Evolutionary conservation across 176 grass and related monocot species (phyloP).

Genomic region (Carex littledalei): DNA sequence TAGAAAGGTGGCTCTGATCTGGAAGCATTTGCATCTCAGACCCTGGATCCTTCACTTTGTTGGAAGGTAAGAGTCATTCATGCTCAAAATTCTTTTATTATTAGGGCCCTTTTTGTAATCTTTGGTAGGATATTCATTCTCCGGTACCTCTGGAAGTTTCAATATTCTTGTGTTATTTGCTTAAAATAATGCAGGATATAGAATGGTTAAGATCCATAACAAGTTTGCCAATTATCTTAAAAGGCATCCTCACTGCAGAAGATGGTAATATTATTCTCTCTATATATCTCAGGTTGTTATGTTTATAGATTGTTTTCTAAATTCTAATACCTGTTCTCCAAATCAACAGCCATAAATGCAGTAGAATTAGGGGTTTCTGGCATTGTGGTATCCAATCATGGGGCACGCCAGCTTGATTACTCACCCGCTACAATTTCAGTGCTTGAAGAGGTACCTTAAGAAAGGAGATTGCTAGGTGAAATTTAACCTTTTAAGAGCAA

Average conservation of each 20-base stretch:
- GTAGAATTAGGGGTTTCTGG: conserved; percentile 54
- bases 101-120: neutral
- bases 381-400: conserved; percentile 86
- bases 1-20: conserved; percentile 62
- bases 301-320: conserved; percentile 3
- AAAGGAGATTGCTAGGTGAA: neutral
- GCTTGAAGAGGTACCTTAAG: conserved; percentile 58
- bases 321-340: neutral
- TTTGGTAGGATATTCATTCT: neutral
- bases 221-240: conserved; percentile 63
- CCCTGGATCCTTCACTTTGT: conserved; percentile 66
- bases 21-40: conserved; percentile 32
- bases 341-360: conserved; percentile 52
- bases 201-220: conserved; percentile 54
- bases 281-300: neutral
- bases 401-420: conserved; percentile 71
- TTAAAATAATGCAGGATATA: conserved; percentile 20
- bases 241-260: conserved; percentile 76
- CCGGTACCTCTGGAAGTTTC: neutral
- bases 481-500: neutral
- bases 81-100: neutral
- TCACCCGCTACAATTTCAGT: conserved; percentile 62
- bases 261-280: conserved; percentile 39
- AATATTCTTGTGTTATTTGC: neutral
- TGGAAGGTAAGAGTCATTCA: conserved; percentile 52